These are phyloP conservation scores for Chloris gayana DNA, from an alignment of 176 grass and related monocot genomes.

Conservation along the genomic window DNA sequence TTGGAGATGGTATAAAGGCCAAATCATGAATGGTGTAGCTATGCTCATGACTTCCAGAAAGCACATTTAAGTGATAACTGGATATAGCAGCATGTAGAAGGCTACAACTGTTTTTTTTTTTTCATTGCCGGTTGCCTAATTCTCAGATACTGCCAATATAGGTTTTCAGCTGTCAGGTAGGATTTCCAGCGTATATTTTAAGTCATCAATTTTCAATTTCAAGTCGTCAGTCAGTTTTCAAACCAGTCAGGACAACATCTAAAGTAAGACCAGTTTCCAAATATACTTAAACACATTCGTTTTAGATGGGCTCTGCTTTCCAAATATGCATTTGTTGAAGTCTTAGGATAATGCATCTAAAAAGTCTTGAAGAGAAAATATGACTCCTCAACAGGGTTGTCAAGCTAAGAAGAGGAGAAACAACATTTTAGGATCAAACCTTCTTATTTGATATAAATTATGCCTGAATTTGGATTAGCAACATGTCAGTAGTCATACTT, in stretches of 20 bases:
- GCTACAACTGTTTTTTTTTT: neutral
- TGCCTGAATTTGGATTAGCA: neutral
- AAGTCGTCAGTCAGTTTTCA: too few relatives aligned
- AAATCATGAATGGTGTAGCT: conserved; percentile 2
- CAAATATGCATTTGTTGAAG: neutral
- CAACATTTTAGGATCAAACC: neutral
- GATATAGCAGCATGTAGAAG: conserved; percentile 17
- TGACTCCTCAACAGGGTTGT: neutral
- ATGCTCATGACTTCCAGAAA: conserved; percentile 5
- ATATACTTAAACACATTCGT: conserved; percentile 11
- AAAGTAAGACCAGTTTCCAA: neutral
- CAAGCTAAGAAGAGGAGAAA: neutral
- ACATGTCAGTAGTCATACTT: neutral
- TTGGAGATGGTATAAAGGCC: conserved; percentile 10
- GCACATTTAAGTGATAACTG: neutral
- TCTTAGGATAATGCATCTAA: neutral
- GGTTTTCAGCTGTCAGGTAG: neutral
- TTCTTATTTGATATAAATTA: neutral
- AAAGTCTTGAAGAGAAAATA: neutral
- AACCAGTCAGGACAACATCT: conserved; percentile 12
- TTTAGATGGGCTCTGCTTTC: neutral
- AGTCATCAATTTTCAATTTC: neutral
- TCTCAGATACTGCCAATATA: neutral
- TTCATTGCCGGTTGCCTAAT: neutral
- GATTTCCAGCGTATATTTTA: neutral